Evolutionary conservation across 768 basidiomycete genomes (phyloP), one percentile per base, ranked within the genome.

Genomic region (Leccinum arenicola): DNA sequence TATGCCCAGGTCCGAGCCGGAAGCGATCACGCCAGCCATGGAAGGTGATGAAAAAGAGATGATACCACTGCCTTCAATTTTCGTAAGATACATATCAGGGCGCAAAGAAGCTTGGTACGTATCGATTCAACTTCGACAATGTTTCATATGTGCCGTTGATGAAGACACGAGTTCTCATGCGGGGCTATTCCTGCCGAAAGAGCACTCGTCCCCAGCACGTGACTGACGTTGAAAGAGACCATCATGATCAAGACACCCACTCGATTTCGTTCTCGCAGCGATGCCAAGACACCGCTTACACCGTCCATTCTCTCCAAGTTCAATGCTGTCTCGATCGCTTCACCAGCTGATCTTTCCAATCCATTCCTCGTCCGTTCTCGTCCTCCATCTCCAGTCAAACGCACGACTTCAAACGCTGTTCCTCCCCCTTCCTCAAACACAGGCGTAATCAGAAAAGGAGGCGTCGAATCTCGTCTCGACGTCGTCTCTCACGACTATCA

Each of bases 401-500:
- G 86, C 12, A 72, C 82, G 1, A 80, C 80, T 0, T 75, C 77
- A 4, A 73, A 78, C 54, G 80, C 84, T 27, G 75, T 80, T 12
- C 75, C 84, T 43, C 78, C 77, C 0, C 36, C 88, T 7, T 78
- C 84, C 55, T 78, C 84, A 2, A 89, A 90, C 66, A 86, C 87
- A 0, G 83, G 91, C 6, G 82, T 93, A 17, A 87, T 93, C 63
- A 77, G 89, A 38, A 88, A 84, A 61, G 91, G 91, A 45, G 89
- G 89, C 8, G 73, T 91, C 11, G 91, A 93, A 69, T 87, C 86
- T 61, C 79, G 88, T 57, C 76, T 92, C 17, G 86, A 93, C 50
- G 88, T 92, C 21, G 83, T 93, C 56, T 87, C 87, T 1, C 77
- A 82, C 50, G 91, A 93, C 70, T 91, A 92, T 64, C 80, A 87